phyloP scores from a whole-genome alignment of 345 rosid genomes.

The Gossypium stocksii region DNA sequence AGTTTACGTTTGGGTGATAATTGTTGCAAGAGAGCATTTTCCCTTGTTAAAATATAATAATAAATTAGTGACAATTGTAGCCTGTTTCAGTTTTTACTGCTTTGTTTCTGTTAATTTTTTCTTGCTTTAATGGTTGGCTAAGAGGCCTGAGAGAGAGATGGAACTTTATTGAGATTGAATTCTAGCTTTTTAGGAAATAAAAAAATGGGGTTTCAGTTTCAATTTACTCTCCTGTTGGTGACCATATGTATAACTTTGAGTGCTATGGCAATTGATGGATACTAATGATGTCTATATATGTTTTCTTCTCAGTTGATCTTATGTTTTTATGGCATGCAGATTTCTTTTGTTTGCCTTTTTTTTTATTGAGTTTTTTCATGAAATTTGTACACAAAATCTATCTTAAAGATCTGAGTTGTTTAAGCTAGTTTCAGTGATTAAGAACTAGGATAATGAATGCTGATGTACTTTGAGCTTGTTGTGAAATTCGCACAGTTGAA shows the following conservation, averaged over 20 bases:
- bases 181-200: slow-evolving; percentile 17
- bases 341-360: neutral
- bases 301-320: neutral
- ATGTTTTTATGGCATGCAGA: slow-evolving; percentile 1
- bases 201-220: slow-evolving; percentile 30
- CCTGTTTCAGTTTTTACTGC: slow-evolving; percentile 15
- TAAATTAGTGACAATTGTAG: too few species aligned
- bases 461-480: too few species aligned
- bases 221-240: slow-evolving; percentile 20
- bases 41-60: too few species aligned
- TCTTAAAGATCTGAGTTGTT: too few species aligned
- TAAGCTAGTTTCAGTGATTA: too few species aligned
- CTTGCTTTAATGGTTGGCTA: slow-evolving; percentile 15
- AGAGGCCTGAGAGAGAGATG: slow-evolving; percentile 16
- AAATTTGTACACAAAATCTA: neutral
- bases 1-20: too few species aligned
- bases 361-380: neutral
- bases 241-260: neutral
- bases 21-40: too few species aligned
- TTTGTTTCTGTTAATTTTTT: slow-evolving; percentile 2
- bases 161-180: slow-evolving; percentile 23
- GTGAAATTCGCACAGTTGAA: too few species aligned
- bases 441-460: too few species aligned
- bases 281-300: slow-evolving; percentile 11
- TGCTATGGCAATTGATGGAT: slow-evolving; percentile 39